Evolutionary conservation across 1,139 yeast genomes (phyloP), one percentile per base, ranked within the genome.

Genomic region (Protomyces arabidopsidicola): DNA sequence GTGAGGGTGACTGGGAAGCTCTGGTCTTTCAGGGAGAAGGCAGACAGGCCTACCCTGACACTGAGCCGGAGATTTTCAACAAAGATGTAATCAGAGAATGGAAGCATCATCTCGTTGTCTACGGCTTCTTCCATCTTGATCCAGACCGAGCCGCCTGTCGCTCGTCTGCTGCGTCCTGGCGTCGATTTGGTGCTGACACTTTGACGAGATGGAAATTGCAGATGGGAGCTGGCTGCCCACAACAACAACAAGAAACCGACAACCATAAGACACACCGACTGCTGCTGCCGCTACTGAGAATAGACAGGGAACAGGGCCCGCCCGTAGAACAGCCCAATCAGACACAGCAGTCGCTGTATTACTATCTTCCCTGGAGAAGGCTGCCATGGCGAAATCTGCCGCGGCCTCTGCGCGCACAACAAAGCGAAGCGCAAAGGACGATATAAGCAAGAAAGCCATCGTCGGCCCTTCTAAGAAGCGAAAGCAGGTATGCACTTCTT

Each of bases 21-120:
- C 18, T 50, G 51, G 18, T 45, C 62, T 9, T 48, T n/a, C 20
- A 52, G 42, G 10, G 56, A 51, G 35, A 58, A 58, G 31, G 62
- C 55, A 22, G 62, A 58, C 5, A 58, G 48, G 16, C 62, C 62
- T n/a, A 58, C 56, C 16, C 12, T 52, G 31, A 51, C 52, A 10
- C 16, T 24, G 12, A 58, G 34, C 14, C 45, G 14, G 9, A 58
- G 34, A 3, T 52, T 42, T 10, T 58, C 45, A 18, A 58, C n/a
- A 45, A 52, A 58, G 16, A 58, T 51, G 52, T 42, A 27, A 34
- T 58, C 62, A 20, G 14, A 14, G 31, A 27, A 8, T 1, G 31
- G 31, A 8, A 27, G 31, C 31, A 27, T 3, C 31, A 27, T 27
- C 8, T 27, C 8, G 2, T 5, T 27, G 31, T 27, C 31, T 27